Conservation (phyloP, 352 stramenopile genomes). For the Phytophthora pistaciae region DNA sequence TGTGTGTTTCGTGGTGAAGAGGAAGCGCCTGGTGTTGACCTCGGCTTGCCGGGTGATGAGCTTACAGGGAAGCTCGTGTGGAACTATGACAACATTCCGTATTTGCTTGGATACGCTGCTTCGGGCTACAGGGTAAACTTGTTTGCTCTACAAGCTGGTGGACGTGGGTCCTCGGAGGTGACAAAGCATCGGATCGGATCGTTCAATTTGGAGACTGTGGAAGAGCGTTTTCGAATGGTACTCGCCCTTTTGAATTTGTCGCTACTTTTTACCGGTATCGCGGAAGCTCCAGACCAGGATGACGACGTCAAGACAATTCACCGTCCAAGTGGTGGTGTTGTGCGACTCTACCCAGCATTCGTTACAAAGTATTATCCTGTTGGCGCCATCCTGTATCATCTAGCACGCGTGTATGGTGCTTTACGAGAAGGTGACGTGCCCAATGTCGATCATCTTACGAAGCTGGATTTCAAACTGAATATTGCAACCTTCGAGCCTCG, state of each 20-base stretch:
- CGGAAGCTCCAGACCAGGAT: conserved; percentile 1
- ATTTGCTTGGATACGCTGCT: conserved; percentile 19
- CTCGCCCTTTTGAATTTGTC: conserved; percentile 24
- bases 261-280: conserved; percentile 6
- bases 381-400: background rate
- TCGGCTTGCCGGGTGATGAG: background rate
- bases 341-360: background rate
- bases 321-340: background rate
- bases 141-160: conserved; percentile 2
- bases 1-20: conserved; percentile 16
- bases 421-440: no score
- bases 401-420: no score
- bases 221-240: conserved; percentile 2
- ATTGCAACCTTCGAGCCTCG: conserved; percentile 13
- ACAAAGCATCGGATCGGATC: background rate
- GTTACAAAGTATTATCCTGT: conserved; percentile 1
- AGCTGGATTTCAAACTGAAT: no score
- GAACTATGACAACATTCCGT: conserved; percentile 15
- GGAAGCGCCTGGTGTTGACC: background rate
- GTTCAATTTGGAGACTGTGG: conserved; percentile 2
- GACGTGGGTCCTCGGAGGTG: background rate
- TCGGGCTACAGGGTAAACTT: conserved; percentile 11
- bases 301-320: conserved; percentile 2
- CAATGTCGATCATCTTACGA: no score
- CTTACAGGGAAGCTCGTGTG: background rate